Evolutionary conservation across 257 asterid genomes (phyloP).

Genomic region (Salvia splendens): DNA sequence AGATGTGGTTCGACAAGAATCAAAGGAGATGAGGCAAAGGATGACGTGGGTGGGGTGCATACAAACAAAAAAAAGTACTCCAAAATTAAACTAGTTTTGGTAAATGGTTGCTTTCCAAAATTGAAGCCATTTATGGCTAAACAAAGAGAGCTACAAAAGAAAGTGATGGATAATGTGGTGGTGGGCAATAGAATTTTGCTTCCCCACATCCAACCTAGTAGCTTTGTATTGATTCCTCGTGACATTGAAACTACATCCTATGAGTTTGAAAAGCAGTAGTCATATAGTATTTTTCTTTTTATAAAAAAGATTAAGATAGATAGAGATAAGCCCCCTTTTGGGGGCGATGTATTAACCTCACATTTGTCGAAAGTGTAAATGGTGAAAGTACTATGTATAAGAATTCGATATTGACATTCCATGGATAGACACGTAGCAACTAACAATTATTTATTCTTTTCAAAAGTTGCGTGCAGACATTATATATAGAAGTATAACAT

Average conservation of each 20-base stretch:
- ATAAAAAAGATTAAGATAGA: constrained; percentile 1
- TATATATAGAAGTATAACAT: too few relatives aligned
- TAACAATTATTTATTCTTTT: too few relatives aligned
- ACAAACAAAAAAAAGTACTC: too few relatives aligned
- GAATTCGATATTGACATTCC: not conserved
- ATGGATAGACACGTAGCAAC: not conserved
- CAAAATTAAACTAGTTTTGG: not conserved
- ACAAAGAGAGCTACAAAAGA: not conserved
- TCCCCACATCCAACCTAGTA: constrained; percentile 30
- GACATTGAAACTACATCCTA: constrained; percentile 12
- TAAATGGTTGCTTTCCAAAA: not conserved
- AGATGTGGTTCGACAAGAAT: too few relatives aligned
- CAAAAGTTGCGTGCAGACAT: too few relatives aligned
- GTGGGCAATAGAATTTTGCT: constrained; percentile 33
- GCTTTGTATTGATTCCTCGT: constrained; percentile 32
- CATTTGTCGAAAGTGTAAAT: constrained; percentile 20
- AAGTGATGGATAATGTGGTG: constrained; percentile 21
- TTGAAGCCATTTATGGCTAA: constrained; percentile 14
- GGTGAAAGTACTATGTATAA: constrained; percentile 8
- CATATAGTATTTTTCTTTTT: not conserved
- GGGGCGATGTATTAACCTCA: constrained; percentile 19
- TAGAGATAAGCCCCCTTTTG: constrained; percentile 19
- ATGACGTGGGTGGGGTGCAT: too few relatives aligned
- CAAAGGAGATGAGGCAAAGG: too few relatives aligned
- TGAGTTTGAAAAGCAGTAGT: not conserved